These are phyloP conservation scores for Hebeloma cylindrosporum DNA, from an alignment of 768 basidiomycete species.

Conservation along the genomic window DNA sequence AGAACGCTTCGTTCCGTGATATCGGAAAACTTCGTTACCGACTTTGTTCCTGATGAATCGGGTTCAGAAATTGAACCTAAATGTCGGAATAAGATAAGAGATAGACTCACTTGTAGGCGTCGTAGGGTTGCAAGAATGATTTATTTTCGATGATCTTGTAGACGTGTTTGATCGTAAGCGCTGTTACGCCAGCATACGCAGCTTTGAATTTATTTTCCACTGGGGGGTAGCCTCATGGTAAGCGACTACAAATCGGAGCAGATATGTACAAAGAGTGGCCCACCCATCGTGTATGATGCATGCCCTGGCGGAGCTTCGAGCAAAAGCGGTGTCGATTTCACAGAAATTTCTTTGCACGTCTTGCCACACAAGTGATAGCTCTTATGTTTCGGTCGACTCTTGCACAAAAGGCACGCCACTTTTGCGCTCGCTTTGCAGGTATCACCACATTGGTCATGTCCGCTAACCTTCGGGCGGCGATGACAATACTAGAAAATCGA, in stretches of 20 bases:
- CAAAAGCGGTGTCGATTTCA: conserved; percentile 21
- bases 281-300: conserved; percentile 20
- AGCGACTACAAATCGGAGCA: neutral
- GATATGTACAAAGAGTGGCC: neutral
- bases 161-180: conserved; percentile 24
- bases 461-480: conserved; percentile 21
- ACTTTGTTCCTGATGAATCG: conserved; percentile 20
- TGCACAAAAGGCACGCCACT: conserved; percentile 28
- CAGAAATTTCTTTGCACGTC: conserved; percentile 18
- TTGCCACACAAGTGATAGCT: conserved; percentile 25
- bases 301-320: conserved; percentile 21
- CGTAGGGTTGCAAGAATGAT: conserved; percentile 23
- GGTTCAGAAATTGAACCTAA: no score
- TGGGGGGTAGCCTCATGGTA: conserved; percentile 5
- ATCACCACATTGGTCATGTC: conserved; percentile 27
- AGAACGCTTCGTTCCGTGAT: conserved; percentile 29
- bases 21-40: conserved; percentile 32
- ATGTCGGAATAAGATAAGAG: neutral
- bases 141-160: conserved; percentile 31
- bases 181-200: conserved; percentile 21
- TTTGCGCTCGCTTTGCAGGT: conserved; percentile 24
- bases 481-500: conserved; percentile 27
- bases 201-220: conserved; percentile 28
- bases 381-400: conserved; percentile 25
- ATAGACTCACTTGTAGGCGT: conserved; percentile 25